These are phyloP conservation scores for Calophaca sinica DNA, from an alignment of 306 rosid genomes.

Conservation along the genomic window DNA sequence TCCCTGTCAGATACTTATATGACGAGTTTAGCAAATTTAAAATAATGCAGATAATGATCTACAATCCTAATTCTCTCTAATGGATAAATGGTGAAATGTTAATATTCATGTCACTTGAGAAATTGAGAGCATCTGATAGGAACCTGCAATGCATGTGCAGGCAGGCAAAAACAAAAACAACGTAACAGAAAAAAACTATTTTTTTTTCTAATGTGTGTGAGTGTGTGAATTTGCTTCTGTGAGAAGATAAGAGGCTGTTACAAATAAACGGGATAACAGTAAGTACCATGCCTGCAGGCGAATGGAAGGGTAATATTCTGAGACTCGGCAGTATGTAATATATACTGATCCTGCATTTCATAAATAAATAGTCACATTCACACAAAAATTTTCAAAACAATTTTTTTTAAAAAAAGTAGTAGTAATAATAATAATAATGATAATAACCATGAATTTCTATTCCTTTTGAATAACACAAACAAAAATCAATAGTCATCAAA, in stretches of 20 bases:
- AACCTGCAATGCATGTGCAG: no score
- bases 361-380: neutral
- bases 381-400: no score
- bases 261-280: conserved; percentile 47
- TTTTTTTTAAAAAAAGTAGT: no score
- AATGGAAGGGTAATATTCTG: conserved; percentile 94
- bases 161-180: neutral
- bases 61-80: conserved; percentile 22
- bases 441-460: neutral
- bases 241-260: neutral
- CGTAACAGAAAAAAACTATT: neutral
- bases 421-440: neutral
- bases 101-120: conserved; percentile 22
- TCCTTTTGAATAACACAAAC: neutral
- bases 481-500: neutral
- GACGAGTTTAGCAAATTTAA: neutral
- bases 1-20: neutral
- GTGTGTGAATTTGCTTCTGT: neutral
- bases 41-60: conserved; percentile 1
- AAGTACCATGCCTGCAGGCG: conserved; percentile 99
- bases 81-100: neutral
- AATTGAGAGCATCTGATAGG: neutral
- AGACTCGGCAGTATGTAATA: conserved; percentile 89
- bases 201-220: neutral
- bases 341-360: conserved; percentile 88